Evolutionary conservation across 345 rosid genomes (phyloP), one percentile per base, ranked within the genome.

Genomic region (Bruguiera sexangula): DNA sequence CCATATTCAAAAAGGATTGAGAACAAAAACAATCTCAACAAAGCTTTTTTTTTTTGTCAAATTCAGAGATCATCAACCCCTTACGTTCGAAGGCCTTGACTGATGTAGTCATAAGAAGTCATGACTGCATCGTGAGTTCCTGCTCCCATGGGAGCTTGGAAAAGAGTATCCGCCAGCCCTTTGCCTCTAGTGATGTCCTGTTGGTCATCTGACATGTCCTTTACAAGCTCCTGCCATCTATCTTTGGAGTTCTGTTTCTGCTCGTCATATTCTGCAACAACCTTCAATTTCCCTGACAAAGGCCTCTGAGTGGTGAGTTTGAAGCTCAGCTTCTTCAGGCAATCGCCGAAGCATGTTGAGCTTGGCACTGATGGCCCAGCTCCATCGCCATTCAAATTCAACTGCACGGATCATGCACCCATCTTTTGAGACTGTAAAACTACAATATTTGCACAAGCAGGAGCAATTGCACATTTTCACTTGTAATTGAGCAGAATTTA

Each of bases 151-250:
- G 86, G 81, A 75, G 90, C 90, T 73, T 82, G 90, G 81, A 86
- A 86, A 32, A 86, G 80, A 26, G 82, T 2, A 56, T 84, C 87
- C 30, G 84, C 86, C 87, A 73, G 75, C 22, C 86, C 90, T 31
- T 83, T 84, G 13, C 85, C 90, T 77, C 87, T 81, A 27, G 85
- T 73, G 39, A 86, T 84, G 74, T 82, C 86, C 65, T 79, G 87
- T 52, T 83, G 85, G 76, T 82, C 81, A 64, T 82, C 87, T 1
- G 87, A 84, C 21, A 60, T 66, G 70, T 84, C 87, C 20, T 6
- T 52, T 26, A 62, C 62, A 67, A 67, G 69, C 39, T 85, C 89
- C 37, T 66, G 43, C 89, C 85, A 85, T 70, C 68, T 78, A 71
- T 81, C 89, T 37, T 71, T 66, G n/a, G 60, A 36, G 0, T 78